Conservation (phyloP, 2,329 filamentous ascomycete species). For the Aspergillus ustus region DNA sequence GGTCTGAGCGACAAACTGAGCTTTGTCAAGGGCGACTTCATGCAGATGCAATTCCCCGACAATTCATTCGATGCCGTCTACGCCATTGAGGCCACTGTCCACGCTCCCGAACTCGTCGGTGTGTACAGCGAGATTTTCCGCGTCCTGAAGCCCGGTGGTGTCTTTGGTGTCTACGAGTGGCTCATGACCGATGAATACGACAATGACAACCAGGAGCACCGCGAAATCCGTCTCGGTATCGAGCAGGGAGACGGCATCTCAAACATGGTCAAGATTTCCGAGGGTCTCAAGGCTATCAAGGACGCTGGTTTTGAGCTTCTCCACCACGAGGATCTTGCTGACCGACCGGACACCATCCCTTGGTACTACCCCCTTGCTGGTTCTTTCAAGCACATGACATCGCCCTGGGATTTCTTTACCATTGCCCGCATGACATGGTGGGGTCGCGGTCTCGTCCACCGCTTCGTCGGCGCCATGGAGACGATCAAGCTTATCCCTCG, state of each 20-base stretch:
- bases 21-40: conserved; percentile 96
- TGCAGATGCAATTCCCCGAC: conserved; percentile 97
- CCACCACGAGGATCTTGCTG: conserved; percentile 84
- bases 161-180: conserved; percentile 99
- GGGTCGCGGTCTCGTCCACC: conserved; percentile 76
- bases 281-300: conserved; percentile 81
- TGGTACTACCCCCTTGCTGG: conserved; percentile 96
- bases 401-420: conserved; percentile 78
- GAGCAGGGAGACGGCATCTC: conserved; percentile 96
- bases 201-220: conserved; percentile 83
- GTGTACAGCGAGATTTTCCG: conserved; percentile 95
- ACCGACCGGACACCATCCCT: conserved; percentile 73
- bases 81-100: conserved; percentile 95
- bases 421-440: conserved; percentile 87
- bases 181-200: conserved; percentile 97
- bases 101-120: conserved; percentile 86
- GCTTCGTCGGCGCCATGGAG: conserved; percentile 77
- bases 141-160: conserved; percentile 91
- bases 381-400: conserved; percentile 80
- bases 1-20: conserved; percentile 77
- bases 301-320: conserved; percentile 84
- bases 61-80: conserved; percentile 94
- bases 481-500: conserved; percentile 72
- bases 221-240: conserved; percentile 89
- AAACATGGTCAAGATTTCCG: conserved; percentile 90